A percentile compares a stretch with the other conserved stretches of the same genome.
Evolutionary conservation across 1,284 basidiomycete genomes (phyloP).

Genomic region (Sutorius eximius): DNA sequence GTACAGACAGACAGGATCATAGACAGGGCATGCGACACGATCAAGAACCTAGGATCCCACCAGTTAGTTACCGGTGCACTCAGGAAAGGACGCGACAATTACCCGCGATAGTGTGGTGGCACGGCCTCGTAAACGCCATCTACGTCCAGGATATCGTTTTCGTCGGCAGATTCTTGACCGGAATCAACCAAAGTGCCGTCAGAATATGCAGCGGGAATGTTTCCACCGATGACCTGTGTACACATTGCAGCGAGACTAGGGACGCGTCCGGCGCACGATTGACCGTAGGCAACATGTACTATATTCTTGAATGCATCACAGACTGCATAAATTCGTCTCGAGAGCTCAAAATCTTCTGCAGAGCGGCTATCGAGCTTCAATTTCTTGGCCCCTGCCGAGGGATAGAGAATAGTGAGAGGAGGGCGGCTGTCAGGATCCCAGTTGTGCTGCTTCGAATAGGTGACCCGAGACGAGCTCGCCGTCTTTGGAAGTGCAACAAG

Average conservation of each 20-base stretch:
- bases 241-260: conserved; percentile 49
- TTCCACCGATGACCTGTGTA: conserved; percentile 46
- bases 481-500: conserved; percentile 33
- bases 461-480: conserved; percentile 9
- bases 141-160: conserved; percentile 35
- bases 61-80: conserved; percentile 6
- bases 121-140: conserved; percentile 51
- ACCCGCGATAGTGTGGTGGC: conserved; percentile 51
- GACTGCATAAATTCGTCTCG: conserved; percentile 50
- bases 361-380: conserved; percentile 39
- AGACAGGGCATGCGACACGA: conserved; percentile 52
- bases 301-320: conserved; percentile 55
- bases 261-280: conserved; percentile 23
- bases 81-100: conserved; percentile 10
- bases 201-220: conserved; percentile 34
- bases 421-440: conserved; percentile 29
- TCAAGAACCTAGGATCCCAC: conserved; percentile 39
- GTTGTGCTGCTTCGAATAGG: conserved; percentile 18
- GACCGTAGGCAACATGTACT: conserved; percentile 35
- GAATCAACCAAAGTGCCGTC: conserved; percentile 26
- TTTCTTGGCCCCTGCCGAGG: conserved; percentile 38
- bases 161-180: conserved; percentile 26
- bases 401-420: conserved; percentile 43
- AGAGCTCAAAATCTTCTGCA: conserved; percentile 42
- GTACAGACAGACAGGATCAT: conserved; percentile 46